phyloP scores from a whole-genome alignment of 495 filamentous ascomycete genomes.

The Parmelia sp. region DNA sequence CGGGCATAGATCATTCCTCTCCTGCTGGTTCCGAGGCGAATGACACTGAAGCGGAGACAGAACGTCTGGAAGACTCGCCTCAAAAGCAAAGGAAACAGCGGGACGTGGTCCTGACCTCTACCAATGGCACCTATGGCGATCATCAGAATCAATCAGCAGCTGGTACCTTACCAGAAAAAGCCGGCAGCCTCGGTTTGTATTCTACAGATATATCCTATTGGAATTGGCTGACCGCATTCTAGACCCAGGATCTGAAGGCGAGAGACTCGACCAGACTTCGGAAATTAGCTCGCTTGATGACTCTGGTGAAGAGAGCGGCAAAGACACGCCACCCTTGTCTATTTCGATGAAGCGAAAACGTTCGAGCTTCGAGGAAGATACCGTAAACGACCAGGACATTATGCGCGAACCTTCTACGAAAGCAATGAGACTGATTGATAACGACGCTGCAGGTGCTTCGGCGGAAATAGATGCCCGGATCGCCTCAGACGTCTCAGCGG shows the following conservation, averaged over 20 bases:
- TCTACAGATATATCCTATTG: neutral
- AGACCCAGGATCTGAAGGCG: conserved; percentile 7
- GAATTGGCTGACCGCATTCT: conserved; percentile 25
- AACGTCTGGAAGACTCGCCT: conserved; percentile 88
- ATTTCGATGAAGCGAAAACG: conserved; percentile 46
- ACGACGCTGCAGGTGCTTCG: neutral
- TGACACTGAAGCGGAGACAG: conserved; percentile 97
- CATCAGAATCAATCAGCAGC: conserved; percentile 36
- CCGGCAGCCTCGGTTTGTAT: conserved; percentile 1
- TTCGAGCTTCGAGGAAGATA: conserved; percentile 37
- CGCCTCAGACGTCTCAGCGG: neutral
- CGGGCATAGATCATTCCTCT: conserved; percentile 51
- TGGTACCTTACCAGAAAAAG: neutral
- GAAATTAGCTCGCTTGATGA: conserved; percentile 24
- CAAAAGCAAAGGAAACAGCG: conserved; percentile 56
- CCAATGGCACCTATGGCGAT: conserved; percentile 41
- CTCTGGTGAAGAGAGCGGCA: conserved; percentile 21
- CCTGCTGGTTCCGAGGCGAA: conserved; percentile 46
- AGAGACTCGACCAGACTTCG: conserved; percentile 17
- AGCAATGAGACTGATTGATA: conserved; percentile 2
- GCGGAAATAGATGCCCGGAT: neutral
- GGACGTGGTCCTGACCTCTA: conserved; percentile 53
- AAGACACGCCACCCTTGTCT: conserved; percentile 1
- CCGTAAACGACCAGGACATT: conserved; percentile 32
- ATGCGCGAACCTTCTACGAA: conserved; percentile 2